Conservation (phyloP, 2,329 filamentous ascomycete genomes). For the Elsinoe necatrix region DNA sequence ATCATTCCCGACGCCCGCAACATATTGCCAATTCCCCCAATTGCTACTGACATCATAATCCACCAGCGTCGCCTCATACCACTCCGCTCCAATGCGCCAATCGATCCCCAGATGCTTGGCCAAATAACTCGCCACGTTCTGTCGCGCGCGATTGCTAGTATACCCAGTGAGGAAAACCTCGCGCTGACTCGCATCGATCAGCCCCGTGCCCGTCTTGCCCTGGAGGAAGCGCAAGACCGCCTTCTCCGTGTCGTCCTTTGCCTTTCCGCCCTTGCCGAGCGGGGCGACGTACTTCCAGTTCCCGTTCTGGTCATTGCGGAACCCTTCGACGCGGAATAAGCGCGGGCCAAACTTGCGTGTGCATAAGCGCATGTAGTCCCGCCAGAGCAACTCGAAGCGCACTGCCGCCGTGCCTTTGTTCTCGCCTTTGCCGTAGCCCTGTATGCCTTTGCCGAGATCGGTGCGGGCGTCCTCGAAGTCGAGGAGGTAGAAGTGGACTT, state of each 20-base stretch:
- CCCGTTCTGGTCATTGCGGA: constrained; percentile 40
- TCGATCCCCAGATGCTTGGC: constrained; percentile 66
- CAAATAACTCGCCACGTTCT: constrained; percentile 69
- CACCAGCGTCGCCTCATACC: constrained; percentile 66
- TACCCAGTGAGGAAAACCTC: constrained; percentile 70
- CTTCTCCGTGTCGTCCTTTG: constrained; percentile 30
- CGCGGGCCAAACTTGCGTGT: constrained; percentile 58
- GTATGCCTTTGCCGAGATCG: constrained; percentile 30
- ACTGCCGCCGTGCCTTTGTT: constrained; percentile 62
- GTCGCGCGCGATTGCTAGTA: constrained; percentile 65
- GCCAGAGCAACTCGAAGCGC: constrained; percentile 66
- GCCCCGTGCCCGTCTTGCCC: constrained; percentile 64
- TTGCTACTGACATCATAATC: constrained; percentile 72
- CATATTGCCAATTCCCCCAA: constrained; percentile 67
- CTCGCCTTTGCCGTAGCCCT: constrained; percentile 60
- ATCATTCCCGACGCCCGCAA: constrained; percentile 71
- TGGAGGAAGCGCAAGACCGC: constrained; percentile 51
- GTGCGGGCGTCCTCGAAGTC: constrained; percentile 58
- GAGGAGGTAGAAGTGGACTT: constrained; percentile 59
- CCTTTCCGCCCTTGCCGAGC: constrained; percentile 16
- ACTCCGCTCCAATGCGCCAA: constrained; percentile 74
- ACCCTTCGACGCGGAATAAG: constrained; percentile 59
- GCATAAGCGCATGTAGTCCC: constrained; percentile 74
- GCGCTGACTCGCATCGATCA: constrained; percentile 69
- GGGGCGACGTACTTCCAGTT: constrained; percentile 29